Percentiles rank a stretch among this genome's conserved stretches.
These are phyloP conservation scores for Paragyromitra xinjiangensis DNA, from an alignment of 495 filamentous ascomycete genomes.

Conservation along the genomic window DNA sequence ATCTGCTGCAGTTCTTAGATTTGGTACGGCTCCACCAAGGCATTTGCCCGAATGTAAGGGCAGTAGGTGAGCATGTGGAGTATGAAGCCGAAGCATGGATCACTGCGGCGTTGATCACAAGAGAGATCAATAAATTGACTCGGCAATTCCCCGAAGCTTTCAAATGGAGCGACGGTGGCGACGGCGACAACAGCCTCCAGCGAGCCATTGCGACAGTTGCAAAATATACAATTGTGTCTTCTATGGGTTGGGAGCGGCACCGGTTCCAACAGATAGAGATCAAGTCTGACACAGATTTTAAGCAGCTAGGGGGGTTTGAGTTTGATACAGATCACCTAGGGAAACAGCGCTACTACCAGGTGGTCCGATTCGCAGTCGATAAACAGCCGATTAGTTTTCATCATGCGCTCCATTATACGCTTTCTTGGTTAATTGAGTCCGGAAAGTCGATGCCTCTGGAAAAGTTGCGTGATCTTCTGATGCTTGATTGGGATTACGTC, in stretches of 20 bases:
- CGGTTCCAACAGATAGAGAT: constrained; percentile 89
- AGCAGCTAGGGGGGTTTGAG: constrained; percentile 76
- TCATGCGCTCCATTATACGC: constrained; percentile 92
- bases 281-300: constrained; percentile 82
- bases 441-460: constrained; percentile 77
- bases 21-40: constrained; percentile 94
- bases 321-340: constrained; percentile 71
- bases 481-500: constrained; percentile 50
- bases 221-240: constrained; percentile 80
- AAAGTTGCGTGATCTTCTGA: constrained; percentile 70
- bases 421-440: constrained; percentile 96
- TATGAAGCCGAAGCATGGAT: constrained; percentile 99
- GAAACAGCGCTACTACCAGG: constrained; percentile 62
- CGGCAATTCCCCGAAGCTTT: constrained; percentile 89
- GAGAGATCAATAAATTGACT: constrained; percentile 91
- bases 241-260: constrained; percentile 84
- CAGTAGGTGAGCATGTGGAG: constrained; percentile 93
- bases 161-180: constrained; percentile 66
- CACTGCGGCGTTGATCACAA: constrained; percentile 88
- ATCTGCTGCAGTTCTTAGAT: constrained; percentile 92
- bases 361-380: constrained; percentile 88
- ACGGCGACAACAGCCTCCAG: constrained; percentile 67
- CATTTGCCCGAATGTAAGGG: constrained; percentile 91
- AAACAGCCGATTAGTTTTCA: constrained; percentile 95
- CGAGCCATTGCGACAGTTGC: constrained; percentile 80